These are phyloP conservation scores for Erysimum cheiranthoides DNA, from an alignment of 345 rosid genomes.

Conservation along the genomic window DNA sequence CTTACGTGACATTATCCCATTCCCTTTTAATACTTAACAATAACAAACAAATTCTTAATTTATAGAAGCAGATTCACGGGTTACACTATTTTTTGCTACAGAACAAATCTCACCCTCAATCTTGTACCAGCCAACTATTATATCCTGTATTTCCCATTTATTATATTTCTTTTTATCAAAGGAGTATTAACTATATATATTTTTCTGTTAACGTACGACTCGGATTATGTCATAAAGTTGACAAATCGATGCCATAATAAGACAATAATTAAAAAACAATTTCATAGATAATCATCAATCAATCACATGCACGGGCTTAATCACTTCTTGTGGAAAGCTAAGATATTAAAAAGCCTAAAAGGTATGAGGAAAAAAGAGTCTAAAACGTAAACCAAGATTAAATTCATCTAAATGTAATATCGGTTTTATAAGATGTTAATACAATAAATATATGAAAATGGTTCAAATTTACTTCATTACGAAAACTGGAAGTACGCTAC, in stretches of 20 bases:
- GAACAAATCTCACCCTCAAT: too few relatives aligned
- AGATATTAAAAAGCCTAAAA: too few relatives aligned
- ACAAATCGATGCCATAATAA: background rate
- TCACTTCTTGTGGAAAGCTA: background rate
- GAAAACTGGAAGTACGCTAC: background rate
- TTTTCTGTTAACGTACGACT: background rate
- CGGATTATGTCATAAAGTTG: background rate
- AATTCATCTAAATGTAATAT: background rate
- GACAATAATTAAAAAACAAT: background rate
- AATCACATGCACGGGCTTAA: slow-evolving; percentile 36
- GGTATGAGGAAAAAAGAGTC: background rate
- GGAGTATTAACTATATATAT: too few relatives aligned
- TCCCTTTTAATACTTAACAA: background rate
- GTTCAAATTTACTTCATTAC: background rate
- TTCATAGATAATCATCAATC: slow-evolving; percentile 11
- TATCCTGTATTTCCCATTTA: background rate
- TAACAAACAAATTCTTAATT: background rate
- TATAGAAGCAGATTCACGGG: slow-evolving; percentile 42
- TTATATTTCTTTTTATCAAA: too few relatives aligned
- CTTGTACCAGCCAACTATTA: slow-evolving; percentile 6
- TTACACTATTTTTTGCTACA: slow-evolving; percentile 22
- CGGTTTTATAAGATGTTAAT: background rate
- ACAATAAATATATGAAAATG: background rate
- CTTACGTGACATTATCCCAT: slow-evolving; percentile 23
- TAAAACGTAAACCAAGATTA: slow-evolving; percentile 1